Evolutionary conservation across 2,329 filamentous ascomycete species (phyloP), one percentile per base, ranked within the genome.

Genomic region (Fulvia fulva): DNA sequence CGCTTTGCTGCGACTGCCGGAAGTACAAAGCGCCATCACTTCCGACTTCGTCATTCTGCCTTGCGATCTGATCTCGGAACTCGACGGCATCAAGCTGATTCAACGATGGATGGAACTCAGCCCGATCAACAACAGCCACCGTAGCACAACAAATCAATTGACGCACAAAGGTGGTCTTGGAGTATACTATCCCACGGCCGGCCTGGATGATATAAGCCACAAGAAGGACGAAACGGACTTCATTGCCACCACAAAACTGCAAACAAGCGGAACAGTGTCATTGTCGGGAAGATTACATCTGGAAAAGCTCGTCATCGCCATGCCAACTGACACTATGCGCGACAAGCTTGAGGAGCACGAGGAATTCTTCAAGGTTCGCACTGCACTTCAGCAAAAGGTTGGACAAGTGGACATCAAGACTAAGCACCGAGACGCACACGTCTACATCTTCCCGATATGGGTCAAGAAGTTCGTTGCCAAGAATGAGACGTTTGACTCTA

Each of bases 141-240:
- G 14, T 41, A 7, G 14, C 3, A 41, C 8, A n/a, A 83, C 86
- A 68, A 77, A 32, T 32, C 8, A 77, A 55, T 78, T 80, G 2
- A 82, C 83, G 25, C 81, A 84, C 61, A 88, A 88, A 74, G 91
- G 92, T 44, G 94, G 91, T 1, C 78, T 97, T 37, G 88, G 89
- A 5, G 89, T 99, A 1, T 97, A 89, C 86, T 97, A 97, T 73
- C 85, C 93, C 68, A 96, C 91, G 1, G 90, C 90, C 71, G 83
- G 81, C 19, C 69, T 76, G 21, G 87, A 88, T 61, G 86, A 85
- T 5, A 70, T 74, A 51, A 85, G 86, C 34, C 83, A 93, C 62
- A 97, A 97, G 76, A 88, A 88, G 47, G 91, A 97, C 73, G 91
- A 96, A 73, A 94, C 91, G 1, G 93, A 97, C 70, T 97, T 97